Percentiles rank a stretch among this genome's conserved stretches.
Evolutionary conservation across 2,329 filamentous ascomycete genomes (phyloP).

Genomic region (Hirsutella thompsonii): DNA sequence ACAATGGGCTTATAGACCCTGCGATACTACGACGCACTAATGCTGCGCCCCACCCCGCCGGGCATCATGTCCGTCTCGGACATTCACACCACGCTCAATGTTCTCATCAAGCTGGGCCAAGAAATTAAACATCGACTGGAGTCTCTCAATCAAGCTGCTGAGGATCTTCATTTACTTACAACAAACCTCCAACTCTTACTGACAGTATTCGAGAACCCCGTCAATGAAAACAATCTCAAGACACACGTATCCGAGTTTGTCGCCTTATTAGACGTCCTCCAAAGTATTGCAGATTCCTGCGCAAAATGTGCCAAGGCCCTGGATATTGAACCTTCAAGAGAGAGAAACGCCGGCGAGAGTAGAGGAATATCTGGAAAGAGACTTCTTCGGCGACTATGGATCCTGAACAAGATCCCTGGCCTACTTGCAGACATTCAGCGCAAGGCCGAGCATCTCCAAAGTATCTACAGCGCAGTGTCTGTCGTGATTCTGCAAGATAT

Average conservation of each 20-base stretch:
- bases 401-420: slow-evolving; percentile 5
- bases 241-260: slow-evolving; percentile 6
- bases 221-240: slow-evolving; percentile 4
- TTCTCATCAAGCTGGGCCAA: slow-evolving; percentile 6
- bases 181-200: slow-evolving; percentile 5
- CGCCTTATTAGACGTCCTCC: slow-evolving; percentile 5
- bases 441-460: slow-evolving; percentile 6
- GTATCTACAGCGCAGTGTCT: slow-evolving; percentile 5
- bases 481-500: slow-evolving; percentile 6
- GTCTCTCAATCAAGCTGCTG: slow-evolving; percentile 6
- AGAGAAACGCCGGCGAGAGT: slow-evolving; percentile 2
- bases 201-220: slow-evolving; percentile 5
- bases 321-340: slow-evolving; percentile 5
- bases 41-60: slow-evolving; percentile 1
- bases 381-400: slow-evolving; percentile 4
- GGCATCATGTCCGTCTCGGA: slow-evolving; percentile 5
- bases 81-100: slow-evolving; percentile 4
- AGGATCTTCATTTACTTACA: slow-evolving; percentile 6
- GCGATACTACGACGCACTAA: slow-evolving; percentile 1
- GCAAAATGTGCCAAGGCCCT: slow-evolving; percentile 6
- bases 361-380: slow-evolving; percentile 3
- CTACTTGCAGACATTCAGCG: slow-evolving; percentile 7
- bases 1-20: slow-evolving; percentile 1
- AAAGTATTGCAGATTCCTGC: slow-evolving; percentile 7
- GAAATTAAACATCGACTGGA: slow-evolving; percentile 6